Evolutionary conservation across 305 asterid genomes (phyloP), one percentile per base, ranked within the genome.

Genomic region (Fraxinus dipetala): DNA sequence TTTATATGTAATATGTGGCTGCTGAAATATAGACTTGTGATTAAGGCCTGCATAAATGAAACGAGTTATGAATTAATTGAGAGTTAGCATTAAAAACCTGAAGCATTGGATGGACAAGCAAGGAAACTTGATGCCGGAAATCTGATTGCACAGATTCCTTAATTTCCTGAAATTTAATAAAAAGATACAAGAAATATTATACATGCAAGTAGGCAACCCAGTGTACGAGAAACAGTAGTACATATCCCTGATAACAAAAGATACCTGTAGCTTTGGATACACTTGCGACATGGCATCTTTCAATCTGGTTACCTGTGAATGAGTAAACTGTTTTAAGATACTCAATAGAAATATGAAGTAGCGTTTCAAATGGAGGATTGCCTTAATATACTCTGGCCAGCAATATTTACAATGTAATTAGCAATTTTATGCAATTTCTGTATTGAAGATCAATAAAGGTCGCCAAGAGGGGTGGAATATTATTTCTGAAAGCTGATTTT

Each of bases 21-120:
- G 26, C 65, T n/a, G 65, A 54, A n/a, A 54, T 54, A 54, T n/a
- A 6, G 20, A 51, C 61, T 51, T 16, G 5, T 51, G 61, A 51
- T 51, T 16, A 51, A 51, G 20, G 22, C 61, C 61, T 54, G 63
- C 63, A n/a, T n/a, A n/a, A 54, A n/a, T n/a, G 65, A 54, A 54
- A n/a, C 65, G 0, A n/a, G 65, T 6, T n/a, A 54, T n/a, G 65
- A 75, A 75, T 45, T 79, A 38, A 77, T 51, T 48, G 83, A 18
- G 78, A 78, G 73, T 43, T 8, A 65, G 73, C 79, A 74, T 81
- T 82, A 14, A 31, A 31, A 72, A 96, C 99, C 99, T 94, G 99
- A 87, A 94, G 95, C 99, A 96, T 96, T 80, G 99, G 99, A 81
- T 93, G 99, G 67, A 96, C 98, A 82, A 93, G 98, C 82, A 96